Evolutionary conservation across 202 grass and related monocot species (phyloP), one percentile per base, ranked within the genome.

Genomic region (Digitaria exilis): DNA sequence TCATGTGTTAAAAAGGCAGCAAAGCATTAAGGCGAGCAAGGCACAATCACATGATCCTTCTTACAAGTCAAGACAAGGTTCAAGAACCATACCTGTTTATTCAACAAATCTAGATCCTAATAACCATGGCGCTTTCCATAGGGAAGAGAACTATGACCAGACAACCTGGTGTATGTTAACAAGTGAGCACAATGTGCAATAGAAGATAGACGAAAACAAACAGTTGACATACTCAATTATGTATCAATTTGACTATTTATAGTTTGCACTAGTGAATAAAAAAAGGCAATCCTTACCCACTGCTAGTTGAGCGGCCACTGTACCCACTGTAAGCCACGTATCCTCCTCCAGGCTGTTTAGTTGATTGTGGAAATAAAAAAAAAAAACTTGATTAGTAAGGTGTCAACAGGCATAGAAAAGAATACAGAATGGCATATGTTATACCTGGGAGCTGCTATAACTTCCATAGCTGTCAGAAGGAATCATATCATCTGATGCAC

Each of bases 71-170:
- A 85, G 59, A 90, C 34, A 87, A 61, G 26, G 29, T 66, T 37
- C 32, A 82, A 28, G 58, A 79, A 85, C 39, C 73, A 84, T 88
- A 95, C 93, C 93, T 92, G 89, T 78, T 86, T 60, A 82, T 83
- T 63, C 61, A 9, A 72, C 79, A 71, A 57, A 80, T 66, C 73
- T 82, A 73, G 56, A 84, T 75, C 63, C 75, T 92, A 95, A 88
- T 95, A 95, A 77, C 83, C 93, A 92, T 90, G 90, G 73, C 88
- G 93, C 81, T 92, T 95, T 87, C 87, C 93, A 79, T 87, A 89
- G 51, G 90, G 75, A 86, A 92, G 46, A 57, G 86, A 87, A 79
- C 74, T 90, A 67, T 81, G 68, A 81, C 90, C 87, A 84, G 87
- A 90, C 81, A 95, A 92, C 89, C 92, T 95, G 80, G 80, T 82